Evolutionary conservation across 305 asterid genomes (phyloP), one percentile per base, ranked within the genome.

Genomic region (Fraxinus nigra): DNA sequence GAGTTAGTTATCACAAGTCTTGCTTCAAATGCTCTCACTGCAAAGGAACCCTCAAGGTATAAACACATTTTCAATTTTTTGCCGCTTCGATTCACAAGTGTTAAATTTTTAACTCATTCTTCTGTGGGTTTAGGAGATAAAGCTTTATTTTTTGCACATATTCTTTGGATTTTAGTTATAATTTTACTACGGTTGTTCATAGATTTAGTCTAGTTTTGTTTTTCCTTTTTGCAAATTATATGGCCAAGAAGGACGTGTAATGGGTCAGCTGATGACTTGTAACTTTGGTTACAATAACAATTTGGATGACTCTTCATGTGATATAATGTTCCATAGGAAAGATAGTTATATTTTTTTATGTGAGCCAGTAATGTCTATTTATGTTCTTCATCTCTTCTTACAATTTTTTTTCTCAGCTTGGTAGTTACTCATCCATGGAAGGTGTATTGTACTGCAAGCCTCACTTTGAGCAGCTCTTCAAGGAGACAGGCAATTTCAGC

Each of bases 11-110:
- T 85, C 99, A 95, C 85, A 95, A 92, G 80, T 90, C 98, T 86
- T 95, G 98, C 87, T 95, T 95, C 92, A 95, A 86, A 88, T 95
- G 99, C 86, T 86, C 93, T 82, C 98, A 95, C 84, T 92, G 98
- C 93, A 93, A 93, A 84, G 95, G 99, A 63, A 95, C 98, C 79
- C 98, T 95, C 78, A 93, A 93, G 97, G 98, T 95, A 75, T 72
- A 9, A 67, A n/a, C 59, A 22, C 22, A 79, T 70, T 1, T 38
- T 14, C 74, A 26, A 65, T 10, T 9, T 1, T 51, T 51, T 51
- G 22, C 63, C 24, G 24, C 61, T 51, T 51, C 8, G 0, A 46
- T 46, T 13, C 18, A 18, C 33, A 24, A 9, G 33, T 24, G 28
- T 24, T 9, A 63, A 63, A 63, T 18, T 63, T 63, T 63, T 34